Evolutionary conservation across 306 rosid genomes (phyloP).

Genomic region (Leucaena leucocephala): DNA sequence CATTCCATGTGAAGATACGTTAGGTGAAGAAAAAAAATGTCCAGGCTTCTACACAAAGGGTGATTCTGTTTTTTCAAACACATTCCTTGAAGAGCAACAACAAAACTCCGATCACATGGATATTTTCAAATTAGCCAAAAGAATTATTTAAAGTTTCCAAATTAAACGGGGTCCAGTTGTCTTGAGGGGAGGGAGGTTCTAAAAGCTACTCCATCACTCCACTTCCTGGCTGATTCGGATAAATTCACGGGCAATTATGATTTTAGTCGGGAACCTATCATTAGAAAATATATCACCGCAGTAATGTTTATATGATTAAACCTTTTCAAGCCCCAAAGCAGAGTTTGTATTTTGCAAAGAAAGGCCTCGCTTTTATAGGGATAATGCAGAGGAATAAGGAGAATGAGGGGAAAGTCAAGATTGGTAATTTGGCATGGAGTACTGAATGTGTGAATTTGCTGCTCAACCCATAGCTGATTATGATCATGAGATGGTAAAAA

Average conservation of each 20-base stretch:
- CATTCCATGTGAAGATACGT: background rate
- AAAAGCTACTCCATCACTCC: slow-evolving; percentile 10
- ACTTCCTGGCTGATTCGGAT: background rate
- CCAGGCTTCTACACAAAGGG: too few species aligned
- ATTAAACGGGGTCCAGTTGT: background rate
- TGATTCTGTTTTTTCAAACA: slow-evolving; percentile 4
- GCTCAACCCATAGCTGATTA: background rate
- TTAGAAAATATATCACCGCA: background rate
- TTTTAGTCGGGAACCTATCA: slow-evolving; percentile 5
- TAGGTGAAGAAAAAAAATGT: background rate
- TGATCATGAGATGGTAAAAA: slow-evolving; percentile 20
- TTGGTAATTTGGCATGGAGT: slow-evolving; percentile 11
- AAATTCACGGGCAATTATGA: background rate
- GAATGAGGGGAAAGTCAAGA: background rate
- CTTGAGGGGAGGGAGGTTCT: background rate
- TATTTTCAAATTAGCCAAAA: slow-evolving; percentile 11
- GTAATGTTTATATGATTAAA: slow-evolving; percentile 4
- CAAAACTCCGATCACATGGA: background rate
- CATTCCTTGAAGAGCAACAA: background rate
- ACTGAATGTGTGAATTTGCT: slow-evolving; percentile 8
- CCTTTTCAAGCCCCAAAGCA: slow-evolving; percentile 19
- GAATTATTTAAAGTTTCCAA: background rate
- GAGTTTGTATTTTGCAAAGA: background rate
- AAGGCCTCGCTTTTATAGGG: background rate
- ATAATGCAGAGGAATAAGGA: slow-evolving; percentile 18